Evolutionary conservation across 176 grass and related monocot genomes (phyloP).

Genomic region (Cymbopogon citratus): DNA sequence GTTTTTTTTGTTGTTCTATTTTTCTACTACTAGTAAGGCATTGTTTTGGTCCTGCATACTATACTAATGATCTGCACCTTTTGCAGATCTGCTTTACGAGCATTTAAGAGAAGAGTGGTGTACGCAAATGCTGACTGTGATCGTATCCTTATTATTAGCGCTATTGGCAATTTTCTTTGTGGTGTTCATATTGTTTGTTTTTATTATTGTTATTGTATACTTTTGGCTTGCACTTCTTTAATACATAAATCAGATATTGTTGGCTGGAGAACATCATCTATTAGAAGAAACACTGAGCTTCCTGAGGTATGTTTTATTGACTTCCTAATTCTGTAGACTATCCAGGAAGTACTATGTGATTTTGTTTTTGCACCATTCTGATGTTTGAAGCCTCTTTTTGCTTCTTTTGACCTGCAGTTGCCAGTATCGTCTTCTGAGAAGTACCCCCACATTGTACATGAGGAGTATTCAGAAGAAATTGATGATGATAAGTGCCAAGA

Average conservation of each 20-base stretch:
- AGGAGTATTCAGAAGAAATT: slow-evolving; percentile 54
- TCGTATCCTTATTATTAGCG: slow-evolving; percentile 60
- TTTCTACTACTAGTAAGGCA: not conserved
- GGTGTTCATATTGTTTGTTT: not conserved
- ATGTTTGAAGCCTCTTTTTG: not conserved
- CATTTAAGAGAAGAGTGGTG: slow-evolving; percentile 58
- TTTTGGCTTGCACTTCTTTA: slow-evolving; percentile 32
- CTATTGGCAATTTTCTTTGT: not conserved
- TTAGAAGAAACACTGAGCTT: slow-evolving; percentile 76
- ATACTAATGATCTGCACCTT: slow-evolving; percentile 4
- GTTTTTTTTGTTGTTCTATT: not conserved
- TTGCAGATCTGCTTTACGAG: slow-evolving; percentile 62
- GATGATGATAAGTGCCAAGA: slow-evolving; percentile 39
- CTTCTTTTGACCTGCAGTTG: slow-evolving; percentile 50
- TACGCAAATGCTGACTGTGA: slow-evolving; percentile 85
- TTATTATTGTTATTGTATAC: not conserved
- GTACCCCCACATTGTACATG: slow-evolving; percentile 87
- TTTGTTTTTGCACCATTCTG: not conserved
- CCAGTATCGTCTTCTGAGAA: slow-evolving; percentile 47
- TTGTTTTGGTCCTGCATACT: not conserved
- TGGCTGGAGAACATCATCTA: slow-evolving; percentile 98
- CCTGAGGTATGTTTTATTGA: slow-evolving; percentile 52
- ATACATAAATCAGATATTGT: slow-evolving; percentile 68
- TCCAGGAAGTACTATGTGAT: not conserved
- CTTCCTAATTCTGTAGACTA: not conserved